Evolutionary conservation across 495 filamentous ascomycete genomes (phyloP).

Genomic region (Aspergillus egyptiacus): DNA sequence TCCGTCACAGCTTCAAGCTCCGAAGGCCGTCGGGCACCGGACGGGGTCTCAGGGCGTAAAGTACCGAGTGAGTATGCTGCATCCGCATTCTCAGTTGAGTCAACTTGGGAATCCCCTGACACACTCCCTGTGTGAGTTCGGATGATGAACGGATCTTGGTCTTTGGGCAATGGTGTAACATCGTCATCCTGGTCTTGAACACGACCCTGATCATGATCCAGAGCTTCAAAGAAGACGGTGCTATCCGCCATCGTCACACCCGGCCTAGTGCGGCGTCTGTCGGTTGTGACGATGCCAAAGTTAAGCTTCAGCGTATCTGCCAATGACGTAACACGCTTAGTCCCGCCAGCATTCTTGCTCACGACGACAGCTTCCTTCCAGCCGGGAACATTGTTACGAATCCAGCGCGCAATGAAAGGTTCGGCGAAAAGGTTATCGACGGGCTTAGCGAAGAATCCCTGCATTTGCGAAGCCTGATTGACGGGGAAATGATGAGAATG

Average conservation of each 20-base stretch:
- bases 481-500: constrained; percentile 14
- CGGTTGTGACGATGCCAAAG: constrained; percentile 95
- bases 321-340: constrained; percentile 93
- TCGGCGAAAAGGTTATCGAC: constrained; percentile 97
- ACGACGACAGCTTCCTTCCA: constrained; percentile 94
- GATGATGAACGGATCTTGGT: constrained; percentile 30
- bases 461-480: constrained; percentile 82
- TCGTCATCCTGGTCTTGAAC: constrained; percentile 6
- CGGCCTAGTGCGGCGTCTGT: constrained; percentile 59
- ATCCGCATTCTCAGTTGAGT: constrained; percentile 8
- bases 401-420: constrained; percentile 93
- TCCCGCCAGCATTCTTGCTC: constrained; percentile 95
- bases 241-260: constrained; percentile 61
- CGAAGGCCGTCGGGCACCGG: constrained; percentile 34
- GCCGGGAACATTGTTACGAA: constrained; percentile 73
- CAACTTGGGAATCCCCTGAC: constrained; percentile 3
- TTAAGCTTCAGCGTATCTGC: constrained; percentile 95
- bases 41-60: constrained; percentile 33
- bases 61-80: constrained; percentile 8
- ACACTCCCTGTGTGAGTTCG: constrained; percentile 21
- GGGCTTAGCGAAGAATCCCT: constrained; percentile 96
- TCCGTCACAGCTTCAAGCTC: constrained; percentile 52
- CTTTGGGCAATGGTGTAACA: constrained; percentile 16
- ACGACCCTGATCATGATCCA: constrained; percentile 32
- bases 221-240: constrained; percentile 46